A percentile compares a stretch with the other conserved stretches of the same genome.
Evolutionary conservation across 192 early-diverging fungal genomes (phyloP).

Genomic region (Pilobolus umbonatus): DNA sequence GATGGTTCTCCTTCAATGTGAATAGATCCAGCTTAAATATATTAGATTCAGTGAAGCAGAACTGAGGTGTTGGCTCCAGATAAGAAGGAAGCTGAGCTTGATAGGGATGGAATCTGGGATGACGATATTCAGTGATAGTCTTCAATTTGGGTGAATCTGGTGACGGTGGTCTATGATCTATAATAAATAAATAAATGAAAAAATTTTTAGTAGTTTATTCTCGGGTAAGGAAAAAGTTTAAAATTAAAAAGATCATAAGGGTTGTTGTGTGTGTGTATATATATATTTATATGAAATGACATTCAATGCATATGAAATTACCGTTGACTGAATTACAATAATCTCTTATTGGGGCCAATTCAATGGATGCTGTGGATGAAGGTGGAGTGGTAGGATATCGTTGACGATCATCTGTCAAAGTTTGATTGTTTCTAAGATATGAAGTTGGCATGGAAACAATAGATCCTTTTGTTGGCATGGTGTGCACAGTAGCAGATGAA

Average conservation of each 20-base stretch:
- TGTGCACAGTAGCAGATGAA: constrained; percentile 2
- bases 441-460: background rate
- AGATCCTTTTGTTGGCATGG: background rate
- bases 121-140: background rate
- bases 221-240: background rate
- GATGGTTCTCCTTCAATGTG: background rate
- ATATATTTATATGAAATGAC: too few species aligned
- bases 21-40: too few species aligned
- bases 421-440: background rate
- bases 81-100: background rate
- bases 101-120: constrained; percentile 2
- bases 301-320: too few species aligned
- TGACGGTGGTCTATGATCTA: constrained; percentile 13
- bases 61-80: constrained; percentile 6
- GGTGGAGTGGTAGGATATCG: constrained; percentile 10
- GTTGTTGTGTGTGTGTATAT: too few species aligned
- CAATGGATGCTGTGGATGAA: constrained; percentile 3
- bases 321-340: constrained; percentile 7
- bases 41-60: too few species aligned
- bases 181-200: background rate
- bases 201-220: background rate
- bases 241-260: too few species aligned
- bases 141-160: constrained; percentile 13
- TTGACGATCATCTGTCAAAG: background rate
- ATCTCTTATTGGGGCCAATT: constrained; percentile 13